A percentile compares a stretch with the other conserved stretches of the same genome.
Evolutionary conservation across 1,284 basidiomycete genomes (phyloP).

Genomic region (Ganoderma resinaceum): DNA sequence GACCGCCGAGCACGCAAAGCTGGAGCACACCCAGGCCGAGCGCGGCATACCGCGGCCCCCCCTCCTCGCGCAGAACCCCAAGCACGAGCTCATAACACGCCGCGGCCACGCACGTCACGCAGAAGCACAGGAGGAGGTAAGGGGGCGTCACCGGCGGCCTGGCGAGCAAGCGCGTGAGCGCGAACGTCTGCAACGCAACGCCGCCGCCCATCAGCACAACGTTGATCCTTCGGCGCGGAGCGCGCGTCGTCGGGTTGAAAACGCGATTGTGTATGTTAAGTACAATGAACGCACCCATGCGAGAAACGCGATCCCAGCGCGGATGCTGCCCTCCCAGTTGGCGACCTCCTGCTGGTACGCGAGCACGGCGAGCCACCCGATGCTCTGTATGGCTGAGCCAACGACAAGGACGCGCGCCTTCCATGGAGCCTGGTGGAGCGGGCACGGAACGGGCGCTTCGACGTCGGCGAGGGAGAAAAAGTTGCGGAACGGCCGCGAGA

Average conservation of each 20-base stretch:
- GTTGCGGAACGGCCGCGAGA: conserved; percentile 55
- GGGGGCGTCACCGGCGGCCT: conserved; percentile 58
- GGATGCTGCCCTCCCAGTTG: conserved; percentile 24
- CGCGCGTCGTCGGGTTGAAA: neutral
- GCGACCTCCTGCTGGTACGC: conserved; percentile 42
- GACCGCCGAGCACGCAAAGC: conserved; percentile 44
- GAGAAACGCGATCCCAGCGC: conserved; percentile 31
- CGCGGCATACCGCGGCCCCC: conserved; percentile 17
- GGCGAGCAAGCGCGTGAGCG: conserved; percentile 46
- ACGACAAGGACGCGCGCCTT: conserved; percentile 45
- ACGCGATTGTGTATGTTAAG: neutral
- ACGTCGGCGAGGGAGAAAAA: conserved; percentile 62
- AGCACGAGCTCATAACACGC: conserved; percentile 45
- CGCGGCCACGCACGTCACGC: conserved; percentile 43
- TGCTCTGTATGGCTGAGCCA: conserved; percentile 45
- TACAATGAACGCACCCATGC: conserved; percentile 36
- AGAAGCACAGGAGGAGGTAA: conserved; percentile 57
- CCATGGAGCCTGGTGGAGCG: conserved; percentile 36
- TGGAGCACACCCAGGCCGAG: conserved; percentile 42
- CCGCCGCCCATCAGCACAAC: neutral
- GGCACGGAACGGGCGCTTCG: conserved; percentile 45
- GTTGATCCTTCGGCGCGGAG: conserved; percentile 4
- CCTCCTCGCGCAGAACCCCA: conserved; percentile 32
- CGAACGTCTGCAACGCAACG: conserved; percentile 47
- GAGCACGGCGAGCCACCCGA: conserved; percentile 43